phyloP scores from a whole-genome alignment of 2,329 filamentous ascomycete genomes.

The Botrytis tulipae region DNA sequence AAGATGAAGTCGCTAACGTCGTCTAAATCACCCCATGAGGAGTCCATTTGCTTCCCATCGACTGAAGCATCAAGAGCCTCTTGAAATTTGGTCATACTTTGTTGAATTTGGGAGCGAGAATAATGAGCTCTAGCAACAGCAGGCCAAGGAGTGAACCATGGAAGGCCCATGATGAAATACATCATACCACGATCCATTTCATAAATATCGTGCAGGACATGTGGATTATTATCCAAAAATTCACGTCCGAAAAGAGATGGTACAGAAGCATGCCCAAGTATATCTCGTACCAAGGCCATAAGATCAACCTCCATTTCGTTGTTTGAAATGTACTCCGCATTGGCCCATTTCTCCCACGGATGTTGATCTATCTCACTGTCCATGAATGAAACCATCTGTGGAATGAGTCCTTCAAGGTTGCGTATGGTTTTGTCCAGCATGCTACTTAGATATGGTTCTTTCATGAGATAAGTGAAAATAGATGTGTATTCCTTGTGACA shows the following conservation, averaged over 20 bases:
- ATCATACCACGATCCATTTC: conserved; percentile 54
- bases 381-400: conserved; percentile 58
- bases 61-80: conserved; percentile 44
- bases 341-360: conserved; percentile 57
- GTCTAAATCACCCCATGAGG: conserved; percentile 47
- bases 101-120: conserved; percentile 44
- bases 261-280: conserved; percentile 51
- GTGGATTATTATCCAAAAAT: conserved; percentile 51
- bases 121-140: conserved; percentile 48
- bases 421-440: conserved; percentile 41
- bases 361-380: conserved; percentile 59
- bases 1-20: conserved; percentile 48
- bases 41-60: conserved; percentile 42
- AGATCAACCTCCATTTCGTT: conserved; percentile 52
- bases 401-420: conserved; percentile 46
- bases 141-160: conserved; percentile 54
- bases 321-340: conserved; percentile 44
- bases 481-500: conserved; percentile 5
- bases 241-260: conserved; percentile 52
- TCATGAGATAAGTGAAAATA: conserved; percentile 42
- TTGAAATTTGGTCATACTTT: conserved; percentile 44
- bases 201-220: conserved; percentile 55
- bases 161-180: conserved; percentile 53
- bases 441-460: conserved; percentile 46
- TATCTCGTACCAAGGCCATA: conserved; percentile 53